phyloP scores from a whole-genome alignment of 2,329 filamentous ascomycete species.

The Fusarium paranaense region DNA sequence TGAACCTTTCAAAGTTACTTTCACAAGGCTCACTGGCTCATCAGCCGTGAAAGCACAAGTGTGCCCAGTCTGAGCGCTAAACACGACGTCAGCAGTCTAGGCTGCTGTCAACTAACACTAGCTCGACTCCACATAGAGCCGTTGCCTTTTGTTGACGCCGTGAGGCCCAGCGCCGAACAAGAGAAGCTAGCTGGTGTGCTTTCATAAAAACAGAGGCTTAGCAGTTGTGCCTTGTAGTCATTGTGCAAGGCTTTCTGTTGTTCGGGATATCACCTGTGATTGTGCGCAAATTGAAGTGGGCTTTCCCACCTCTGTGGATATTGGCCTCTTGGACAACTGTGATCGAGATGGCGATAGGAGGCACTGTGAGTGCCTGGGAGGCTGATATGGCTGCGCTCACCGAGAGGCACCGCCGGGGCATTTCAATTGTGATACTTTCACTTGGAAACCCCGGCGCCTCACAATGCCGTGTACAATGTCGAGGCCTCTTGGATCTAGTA shows the following conservation, averaged over 20 bases:
- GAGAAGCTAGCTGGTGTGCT: neutral
- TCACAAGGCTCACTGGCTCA: neutral
- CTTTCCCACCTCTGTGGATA: neutral
- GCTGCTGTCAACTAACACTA: neutral
- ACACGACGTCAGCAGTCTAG: neutral
- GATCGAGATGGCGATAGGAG: neutral
- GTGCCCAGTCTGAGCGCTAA: neutral
- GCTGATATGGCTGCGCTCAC: neutral
- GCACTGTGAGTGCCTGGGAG: slow-evolving; percentile 5
- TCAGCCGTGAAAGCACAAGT: neutral
- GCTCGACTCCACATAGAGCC: neutral
- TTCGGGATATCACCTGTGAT: neutral
- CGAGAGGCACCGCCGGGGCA: neutral
- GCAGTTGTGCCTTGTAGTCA: neutral
- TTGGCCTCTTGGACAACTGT: neutral
- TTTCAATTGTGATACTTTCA: neutral
- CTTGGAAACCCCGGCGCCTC: neutral
- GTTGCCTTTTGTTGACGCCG: neutral
- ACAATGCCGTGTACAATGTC: neutral
- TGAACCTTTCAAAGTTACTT: neutral
- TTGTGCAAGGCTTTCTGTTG: neutral
- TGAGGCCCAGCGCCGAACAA: neutral
- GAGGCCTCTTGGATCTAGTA: neutral
- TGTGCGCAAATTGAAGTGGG: neutral
- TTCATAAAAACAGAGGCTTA: neutral